These are phyloP conservation scores for Ajuga reptans DNA, from an alignment of 305 asterid genomes.

Conservation along the genomic window DNA sequence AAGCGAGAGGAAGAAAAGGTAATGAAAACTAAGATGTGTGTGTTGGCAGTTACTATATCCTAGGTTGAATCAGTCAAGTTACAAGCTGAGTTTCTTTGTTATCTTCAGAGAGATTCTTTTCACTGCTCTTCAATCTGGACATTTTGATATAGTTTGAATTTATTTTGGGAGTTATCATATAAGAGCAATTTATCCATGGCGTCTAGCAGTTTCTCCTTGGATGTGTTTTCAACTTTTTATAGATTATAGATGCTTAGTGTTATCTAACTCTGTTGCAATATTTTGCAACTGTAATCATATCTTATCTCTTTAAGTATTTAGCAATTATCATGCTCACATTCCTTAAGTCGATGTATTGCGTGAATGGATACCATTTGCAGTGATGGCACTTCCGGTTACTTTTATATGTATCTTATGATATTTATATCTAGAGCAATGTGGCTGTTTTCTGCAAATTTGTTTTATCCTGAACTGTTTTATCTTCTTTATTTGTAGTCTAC, in stretches of 20 bases:
- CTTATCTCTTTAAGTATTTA: background rate
- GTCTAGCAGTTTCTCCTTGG: background rate
- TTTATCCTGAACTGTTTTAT: background rate
- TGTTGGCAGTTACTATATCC: background rate
- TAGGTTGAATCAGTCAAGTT: background rate
- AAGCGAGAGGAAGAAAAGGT: constrained; percentile 95
- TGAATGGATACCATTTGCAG: background rate
- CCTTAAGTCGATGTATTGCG: background rate
- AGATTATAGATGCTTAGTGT: background rate
- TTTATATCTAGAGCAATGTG: too few species aligned
- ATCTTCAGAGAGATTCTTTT: background rate
- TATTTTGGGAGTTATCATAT: background rate
- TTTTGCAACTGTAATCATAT: background rate
- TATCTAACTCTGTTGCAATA: background rate
- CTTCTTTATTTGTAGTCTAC: background rate
- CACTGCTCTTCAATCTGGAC: background rate
- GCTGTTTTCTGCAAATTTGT: background rate
- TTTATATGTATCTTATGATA: too few species aligned
- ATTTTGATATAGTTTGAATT: background rate
- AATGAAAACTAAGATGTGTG: constrained; percentile 12
- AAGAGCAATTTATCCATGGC: background rate
- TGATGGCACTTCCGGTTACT: background rate
- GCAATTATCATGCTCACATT: background rate
- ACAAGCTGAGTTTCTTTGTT: background rate
- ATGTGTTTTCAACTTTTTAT: background rate